phyloP scores from a whole-genome alignment of 257 asterid genomes.

The Lantana camara region DNA sequence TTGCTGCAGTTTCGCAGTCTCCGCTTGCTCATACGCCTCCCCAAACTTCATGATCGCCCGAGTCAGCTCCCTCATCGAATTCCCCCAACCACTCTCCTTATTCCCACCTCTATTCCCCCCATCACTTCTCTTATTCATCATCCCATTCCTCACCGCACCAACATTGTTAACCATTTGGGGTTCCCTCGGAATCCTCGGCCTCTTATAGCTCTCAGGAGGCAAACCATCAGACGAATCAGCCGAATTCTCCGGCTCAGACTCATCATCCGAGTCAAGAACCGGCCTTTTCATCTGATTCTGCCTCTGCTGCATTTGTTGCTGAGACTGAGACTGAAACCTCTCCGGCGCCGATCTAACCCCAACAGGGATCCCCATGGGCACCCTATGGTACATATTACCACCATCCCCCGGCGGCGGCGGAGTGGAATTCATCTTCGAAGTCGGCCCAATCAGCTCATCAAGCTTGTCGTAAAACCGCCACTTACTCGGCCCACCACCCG shows the following conservation, averaged over 20 bases:
- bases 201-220: constrained; percentile 58
- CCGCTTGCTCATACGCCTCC: constrained; percentile 83
- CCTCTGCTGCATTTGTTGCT: constrained; percentile 21
- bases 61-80: constrained; percentile 60
- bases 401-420: constrained; percentile 24
- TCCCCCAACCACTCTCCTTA: constrained; percentile 47
- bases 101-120: constrained; percentile 24
- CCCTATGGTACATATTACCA: constrained; percentile 24
- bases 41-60: constrained; percentile 71
- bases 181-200: constrained; percentile 42
- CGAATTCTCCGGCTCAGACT: constrained; percentile 58
- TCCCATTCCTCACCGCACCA: constrained; percentile 18
- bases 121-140: constrained; percentile 31
- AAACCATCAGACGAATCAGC: constrained; percentile 61
- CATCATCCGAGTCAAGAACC: constrained; percentile 43
- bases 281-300: constrained; percentile 43
- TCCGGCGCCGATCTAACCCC: constrained; percentile 42
- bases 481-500: constrained; percentile 60
- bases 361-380: constrained; percentile 46
- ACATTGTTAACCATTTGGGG: constrained; percentile 16
- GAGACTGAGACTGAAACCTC: constrained; percentile 27
- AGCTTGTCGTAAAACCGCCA: constrained; percentile 73
- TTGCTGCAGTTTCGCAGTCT: constrained; percentile 77
- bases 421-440: constrained; percentile 35
- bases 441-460: constrained; percentile 65